phyloP scores from a whole-genome alignment of 139 green algal species.

The Tetradesmus lagerheimii region DNA sequence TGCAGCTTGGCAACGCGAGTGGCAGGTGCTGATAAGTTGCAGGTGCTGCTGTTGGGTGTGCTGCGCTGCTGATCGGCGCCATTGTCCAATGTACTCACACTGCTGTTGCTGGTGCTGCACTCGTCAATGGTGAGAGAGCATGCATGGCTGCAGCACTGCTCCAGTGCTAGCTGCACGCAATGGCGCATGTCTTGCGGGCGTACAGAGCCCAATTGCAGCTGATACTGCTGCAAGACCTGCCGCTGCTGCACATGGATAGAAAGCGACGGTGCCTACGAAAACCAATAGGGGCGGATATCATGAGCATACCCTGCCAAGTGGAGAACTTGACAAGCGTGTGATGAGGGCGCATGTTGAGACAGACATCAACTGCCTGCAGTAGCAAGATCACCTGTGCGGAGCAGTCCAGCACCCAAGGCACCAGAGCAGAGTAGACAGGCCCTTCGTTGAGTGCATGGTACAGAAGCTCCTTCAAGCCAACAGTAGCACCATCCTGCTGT shows the following conservation, averaged over 20 bases:
- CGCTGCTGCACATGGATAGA: background rate
- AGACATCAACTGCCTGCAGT: background rate
- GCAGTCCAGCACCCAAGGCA: conserved; percentile 38
- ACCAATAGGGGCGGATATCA: background rate
- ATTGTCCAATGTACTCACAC: too few relatives aligned
- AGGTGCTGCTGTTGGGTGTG: background rate
- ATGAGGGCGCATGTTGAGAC: background rate
- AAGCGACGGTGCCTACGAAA: background rate
- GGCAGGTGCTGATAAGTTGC: conserved; percentile 1
- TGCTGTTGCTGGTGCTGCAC: background rate
- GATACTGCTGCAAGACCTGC: conserved; percentile 4
- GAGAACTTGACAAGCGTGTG: too few relatives aligned
- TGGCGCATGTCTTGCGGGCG: background rate
- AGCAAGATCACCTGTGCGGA: background rate
- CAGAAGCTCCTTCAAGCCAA: background rate
- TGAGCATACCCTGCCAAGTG: too few relatives aligned
- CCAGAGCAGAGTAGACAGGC: conserved; percentile 32
- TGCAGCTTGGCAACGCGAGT: conserved; percentile 25
- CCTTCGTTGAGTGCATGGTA: conserved; percentile 18
- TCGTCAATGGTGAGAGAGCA: background rate
- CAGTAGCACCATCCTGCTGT: background rate
- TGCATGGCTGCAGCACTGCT: background rate
- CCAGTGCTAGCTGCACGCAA: background rate
- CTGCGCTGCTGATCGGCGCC: background rate
- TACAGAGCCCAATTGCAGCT: conserved; percentile 6